These are phyloP conservation scores for Russula virescens DNA, from an alignment of 768 basidiomycete species.

Conservation along the genomic window DNA sequence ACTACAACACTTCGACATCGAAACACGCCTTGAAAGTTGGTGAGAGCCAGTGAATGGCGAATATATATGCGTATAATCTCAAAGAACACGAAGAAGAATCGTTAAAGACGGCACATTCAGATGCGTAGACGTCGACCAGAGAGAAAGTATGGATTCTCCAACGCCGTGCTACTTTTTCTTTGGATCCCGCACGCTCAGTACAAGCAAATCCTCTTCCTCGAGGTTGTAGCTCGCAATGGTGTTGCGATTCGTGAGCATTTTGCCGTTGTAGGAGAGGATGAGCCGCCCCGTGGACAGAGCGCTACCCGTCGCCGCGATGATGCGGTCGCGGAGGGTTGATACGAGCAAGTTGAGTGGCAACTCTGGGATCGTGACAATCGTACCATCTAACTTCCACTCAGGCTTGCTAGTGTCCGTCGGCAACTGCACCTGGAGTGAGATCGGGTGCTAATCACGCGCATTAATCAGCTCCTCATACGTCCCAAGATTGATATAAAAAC, in stretches of 20 bases:
- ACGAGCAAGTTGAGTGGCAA: constrained; percentile 80
- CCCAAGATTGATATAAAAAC: constrained; percentile 26
- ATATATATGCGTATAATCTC: constrained; percentile 5
- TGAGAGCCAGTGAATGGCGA: background rate
- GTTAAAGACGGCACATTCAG: background rate
- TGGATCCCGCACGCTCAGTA: constrained; percentile 67
- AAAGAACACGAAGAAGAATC: background rate
- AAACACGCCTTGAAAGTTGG: background rate
- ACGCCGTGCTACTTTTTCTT: constrained; percentile 53
- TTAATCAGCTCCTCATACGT: background rate
- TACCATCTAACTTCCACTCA: constrained; percentile 90
- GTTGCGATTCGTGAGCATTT: constrained; percentile 82
- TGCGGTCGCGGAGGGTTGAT: constrained; percentile 85
- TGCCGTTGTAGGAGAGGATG: constrained; percentile 69
- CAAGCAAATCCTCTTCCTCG: constrained; percentile 83
- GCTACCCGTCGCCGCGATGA: constrained; percentile 72
- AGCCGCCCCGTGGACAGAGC: constrained; percentile 76
- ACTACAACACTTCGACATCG: no score
- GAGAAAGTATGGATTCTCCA: background rate
- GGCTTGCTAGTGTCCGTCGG: constrained; percentile 78
- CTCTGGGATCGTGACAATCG: constrained; percentile 69
- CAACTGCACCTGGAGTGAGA: constrained; percentile 79
- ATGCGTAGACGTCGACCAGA: background rate
- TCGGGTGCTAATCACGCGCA: constrained; percentile 57
- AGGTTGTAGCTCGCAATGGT: constrained; percentile 85